Evolutionary conservation across 1,139 yeast species (phyloP).

Genomic region (Arxiozyma slooffiae): DNA sequence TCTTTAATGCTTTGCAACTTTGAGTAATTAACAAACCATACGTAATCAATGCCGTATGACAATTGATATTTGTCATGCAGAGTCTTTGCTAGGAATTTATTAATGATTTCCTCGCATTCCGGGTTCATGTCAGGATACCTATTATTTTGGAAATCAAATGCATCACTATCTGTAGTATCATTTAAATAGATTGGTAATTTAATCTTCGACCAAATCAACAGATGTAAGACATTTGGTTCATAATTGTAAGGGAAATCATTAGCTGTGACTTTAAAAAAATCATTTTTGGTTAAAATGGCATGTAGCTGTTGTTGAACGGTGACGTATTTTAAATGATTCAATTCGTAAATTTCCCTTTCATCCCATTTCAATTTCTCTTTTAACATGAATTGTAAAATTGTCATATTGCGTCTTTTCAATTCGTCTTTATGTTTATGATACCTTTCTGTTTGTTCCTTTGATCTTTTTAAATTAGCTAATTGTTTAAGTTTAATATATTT

Average conservation of each 20-base stretch:
- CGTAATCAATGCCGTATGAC: slow-evolving; percentile 13
- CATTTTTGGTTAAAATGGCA: slow-evolving; percentile 11
- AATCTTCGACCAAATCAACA: slow-evolving; percentile 37
- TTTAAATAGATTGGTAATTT: slow-evolving; percentile 32
- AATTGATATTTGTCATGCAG: slow-evolving; percentile 8
- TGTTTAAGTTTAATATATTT: slow-evolving; percentile 15
- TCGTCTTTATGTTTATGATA: slow-evolving; percentile 19
- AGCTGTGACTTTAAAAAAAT: slow-evolving; percentile 20
- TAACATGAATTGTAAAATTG: slow-evolving; percentile 16
- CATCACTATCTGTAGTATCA: slow-evolving; percentile 10
- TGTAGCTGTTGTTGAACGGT: slow-evolving; percentile 12
- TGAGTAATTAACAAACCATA: slow-evolving; percentile 59
- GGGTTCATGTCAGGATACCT: slow-evolving; percentile 10
- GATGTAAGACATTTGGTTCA: slow-evolving; percentile 31
- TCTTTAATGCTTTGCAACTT: slow-evolving; percentile 50
- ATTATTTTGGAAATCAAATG: slow-evolving; percentile 1
- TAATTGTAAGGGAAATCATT: slow-evolving; percentile 38
- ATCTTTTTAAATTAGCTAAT: slow-evolving; percentile 17
- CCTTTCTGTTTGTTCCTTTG: slow-evolving; percentile 12
- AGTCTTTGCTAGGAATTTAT: slow-evolving; percentile 1
- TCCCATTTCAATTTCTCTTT: slow-evolving; percentile 17
- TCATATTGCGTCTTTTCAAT: slow-evolving; percentile 9
- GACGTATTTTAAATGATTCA: slow-evolving; percentile 12
- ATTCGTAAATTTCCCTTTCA: slow-evolving; percentile 11
- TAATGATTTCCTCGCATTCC: slow-evolving; percentile 12